phyloP scores from a whole-genome alignment of 768 basidiomycete genomes.

The Suillus bovinus region DNA sequence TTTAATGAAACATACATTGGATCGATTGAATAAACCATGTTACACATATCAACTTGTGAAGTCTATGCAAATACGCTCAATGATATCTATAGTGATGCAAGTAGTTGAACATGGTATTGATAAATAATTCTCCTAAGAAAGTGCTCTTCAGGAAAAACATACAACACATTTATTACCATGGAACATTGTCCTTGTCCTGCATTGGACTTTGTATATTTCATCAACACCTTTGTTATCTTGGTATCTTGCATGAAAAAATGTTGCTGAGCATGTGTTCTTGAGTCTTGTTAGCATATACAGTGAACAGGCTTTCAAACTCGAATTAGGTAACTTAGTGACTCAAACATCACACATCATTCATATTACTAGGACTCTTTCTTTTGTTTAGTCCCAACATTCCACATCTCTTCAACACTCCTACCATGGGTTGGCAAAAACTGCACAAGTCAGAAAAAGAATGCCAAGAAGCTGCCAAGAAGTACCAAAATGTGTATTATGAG shows the following conservation, averaged over 20 bases:
- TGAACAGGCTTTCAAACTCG: neutral
- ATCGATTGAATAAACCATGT: too few species aligned
- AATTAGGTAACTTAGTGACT: neutral
- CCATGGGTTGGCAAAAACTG: neutral
- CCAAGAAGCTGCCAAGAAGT: neutral
- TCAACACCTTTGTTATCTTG: neutral
- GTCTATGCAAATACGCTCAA: too few species aligned
- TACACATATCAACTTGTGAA: too few species aligned
- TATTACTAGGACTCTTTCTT: too few species aligned
- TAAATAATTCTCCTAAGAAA: neutral
- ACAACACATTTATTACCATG: neutral
- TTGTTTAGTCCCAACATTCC: too few species aligned
- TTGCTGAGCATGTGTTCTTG: neutral
- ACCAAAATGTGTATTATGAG: neutral
- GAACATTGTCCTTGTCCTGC: neutral
- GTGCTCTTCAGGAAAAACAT: neutral
- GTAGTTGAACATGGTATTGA: neutral
- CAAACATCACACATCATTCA: too few species aligned
- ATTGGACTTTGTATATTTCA: neutral
- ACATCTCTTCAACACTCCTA: neutral
- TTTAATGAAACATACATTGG: too few species aligned
- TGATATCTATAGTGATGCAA: too few species aligned
- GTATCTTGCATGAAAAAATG: neutral
- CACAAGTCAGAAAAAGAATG: neutral
- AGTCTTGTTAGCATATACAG: neutral